Evolutionary conservation across 345 rosid species (phyloP), one percentile per base, ranked within the genome.

Genomic region (Salix udensis): DNA sequence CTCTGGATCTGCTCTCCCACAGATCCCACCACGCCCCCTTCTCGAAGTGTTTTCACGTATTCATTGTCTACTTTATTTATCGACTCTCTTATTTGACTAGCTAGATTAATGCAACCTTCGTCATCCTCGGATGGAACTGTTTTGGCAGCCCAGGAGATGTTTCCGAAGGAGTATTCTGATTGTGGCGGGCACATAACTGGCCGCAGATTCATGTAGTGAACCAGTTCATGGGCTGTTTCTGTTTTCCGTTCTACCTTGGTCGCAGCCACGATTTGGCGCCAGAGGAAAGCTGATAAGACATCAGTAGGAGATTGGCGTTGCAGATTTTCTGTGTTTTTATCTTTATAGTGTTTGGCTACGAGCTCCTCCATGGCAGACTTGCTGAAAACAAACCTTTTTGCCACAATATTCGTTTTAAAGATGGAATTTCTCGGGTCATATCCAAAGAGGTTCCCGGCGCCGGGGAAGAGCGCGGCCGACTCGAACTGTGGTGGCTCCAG

Each of bases 391-490:
- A 62, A 62, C 15, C 67, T 62, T 30, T 62, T 62, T 24, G 30
- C 67, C 30, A 62, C 67, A 11, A 30, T 26, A 4, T 62, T 26
- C 16, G 26, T 24, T n/a, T 62, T 62, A 62, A 23, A 12, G 61
- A 60, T 67, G 7, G 69, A 15, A 1, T 39, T 71, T 14, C 64
- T 68, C 7, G 79, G 85, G n/a, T 70, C 7, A 48, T 12, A 74
- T 12, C 84, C 77, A 7, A 73, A 44, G 2, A 76, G 13, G 8
- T 71, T 61, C 62, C 21, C 71, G 0, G 86, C 83, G 26, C 26
- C 26, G 1, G 88, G 89, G 71, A 87, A 83, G 21, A 83, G 78
- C 13, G 55, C 4, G 28, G 84, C 81, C 0, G 88, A 70, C 24
- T 58, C 65, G 39, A 85, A 79, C 15, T 74, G 77, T 1, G 86